Evolutionary conservation across 1,284 basidiomycete species (phyloP), one percentile per base, ranked within the genome.

Genomic region (Anthracocystis walkeri): DNA sequence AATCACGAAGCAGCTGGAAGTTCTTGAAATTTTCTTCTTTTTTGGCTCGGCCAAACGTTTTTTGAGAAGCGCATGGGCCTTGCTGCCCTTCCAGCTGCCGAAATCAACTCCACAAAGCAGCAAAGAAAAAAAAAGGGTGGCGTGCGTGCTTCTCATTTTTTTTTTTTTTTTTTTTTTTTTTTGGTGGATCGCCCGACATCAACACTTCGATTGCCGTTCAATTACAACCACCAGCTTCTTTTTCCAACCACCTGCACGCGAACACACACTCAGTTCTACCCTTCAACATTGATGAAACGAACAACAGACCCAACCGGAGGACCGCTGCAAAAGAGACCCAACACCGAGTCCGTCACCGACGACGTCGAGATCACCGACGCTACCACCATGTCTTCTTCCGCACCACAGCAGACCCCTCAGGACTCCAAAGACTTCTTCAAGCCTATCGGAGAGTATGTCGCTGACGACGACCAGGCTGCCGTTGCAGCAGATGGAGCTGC

Each of bases 361-460:
- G 65, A 74, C 71, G 58, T 68, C 46, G 61, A 73, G 6, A 63
- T 74, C 51, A 40, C 60, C 31, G 57, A 65, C 67, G 56, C 67
- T 35, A n/a, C 64, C 59, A 59, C 67, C 58, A 71, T 68, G 68
- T 70, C 72, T 38, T 48, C 58, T 20, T 12, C 55, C 45, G 23
- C 65, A 52, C 29, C 57, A 11, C 35, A 58, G 20, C 54, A 33
- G 16, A 25, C 56, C 31, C 25, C 51, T 7, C 42, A 56, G 8
- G 58, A 65, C 29, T 67, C 60, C 20, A 65, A 75, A 21, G 45
- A 75, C 16, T 82, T 82, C 62, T 82, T 82, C 72, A 72, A 68
- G 53, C 69, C 79, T 31, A 82, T 82, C 44, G 79, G 80, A 41
- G 57, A 78, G 3, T 68, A 78, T 27, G 79, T 79, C 23, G 57